phyloP scores from a whole-genome alignment of 2,329 filamentous ascomycete species.

The Nigrospora osmanthi region DNA sequence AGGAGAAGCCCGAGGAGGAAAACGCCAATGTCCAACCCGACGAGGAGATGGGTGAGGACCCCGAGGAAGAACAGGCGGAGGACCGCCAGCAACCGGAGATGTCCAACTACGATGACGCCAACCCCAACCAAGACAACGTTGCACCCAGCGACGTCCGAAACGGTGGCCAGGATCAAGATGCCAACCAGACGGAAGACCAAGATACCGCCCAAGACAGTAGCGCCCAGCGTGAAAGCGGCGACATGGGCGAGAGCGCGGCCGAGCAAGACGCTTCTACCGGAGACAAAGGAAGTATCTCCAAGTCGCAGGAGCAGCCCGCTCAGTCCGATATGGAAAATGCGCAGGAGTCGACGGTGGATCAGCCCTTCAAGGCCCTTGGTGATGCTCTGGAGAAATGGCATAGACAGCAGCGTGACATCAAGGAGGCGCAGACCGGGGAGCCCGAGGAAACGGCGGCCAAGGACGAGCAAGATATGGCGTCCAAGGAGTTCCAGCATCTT shows the following conservation, averaged over 20 bases:
- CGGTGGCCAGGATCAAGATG: conserved; percentile 57
- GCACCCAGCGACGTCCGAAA: conserved; percentile 57
- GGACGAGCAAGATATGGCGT: conserved; percentile 41
- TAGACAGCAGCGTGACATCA: conserved; percentile 76
- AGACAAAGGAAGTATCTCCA: conserved; percentile 51
- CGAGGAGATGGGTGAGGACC: conserved; percentile 21
- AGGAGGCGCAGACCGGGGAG: conserved; percentile 49
- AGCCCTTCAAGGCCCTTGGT: conserved; percentile 90
- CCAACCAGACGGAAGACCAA: conserved; percentile 54
- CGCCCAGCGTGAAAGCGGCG: conserved; percentile 58
- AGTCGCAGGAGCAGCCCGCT: conserved; percentile 34
- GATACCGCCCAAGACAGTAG: conserved; percentile 52
- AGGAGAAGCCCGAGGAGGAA: conserved; percentile 34
- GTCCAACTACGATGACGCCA: conserved; percentile 32
- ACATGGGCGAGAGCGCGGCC: conserved; percentile 56
- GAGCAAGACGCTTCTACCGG: conserved; percentile 56
- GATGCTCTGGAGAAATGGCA: conserved; percentile 93
- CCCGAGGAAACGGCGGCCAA: conserved; percentile 43
- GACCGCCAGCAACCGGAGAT: conserved; percentile 22
- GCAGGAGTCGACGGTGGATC: conserved; percentile 37
- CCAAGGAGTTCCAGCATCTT: conserved; percentile 91
- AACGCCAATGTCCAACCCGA: conserved; percentile 21
- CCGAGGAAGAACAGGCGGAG: conserved; percentile 19
- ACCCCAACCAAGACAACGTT: conserved; percentile 51
- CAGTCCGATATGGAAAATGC: conserved; percentile 32